These are phyloP conservation scores for Boechera divaricarpa DNA, from an alignment of 345 rosid genomes.

Conservation along the genomic window DNA sequence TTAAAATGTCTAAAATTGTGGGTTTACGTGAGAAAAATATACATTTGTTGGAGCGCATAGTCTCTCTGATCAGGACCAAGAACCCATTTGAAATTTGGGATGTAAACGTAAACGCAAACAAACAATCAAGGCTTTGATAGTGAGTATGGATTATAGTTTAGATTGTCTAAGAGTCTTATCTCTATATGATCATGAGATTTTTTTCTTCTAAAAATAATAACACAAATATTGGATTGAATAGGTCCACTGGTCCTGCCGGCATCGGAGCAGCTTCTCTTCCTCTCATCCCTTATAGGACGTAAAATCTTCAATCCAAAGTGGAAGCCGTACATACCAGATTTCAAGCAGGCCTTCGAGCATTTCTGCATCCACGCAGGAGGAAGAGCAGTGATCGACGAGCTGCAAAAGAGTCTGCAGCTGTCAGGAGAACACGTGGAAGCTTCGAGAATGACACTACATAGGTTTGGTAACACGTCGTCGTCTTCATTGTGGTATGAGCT, in stretches of 20 bases:
- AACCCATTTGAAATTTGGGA: too few species aligned
- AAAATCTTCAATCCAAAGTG: slow-evolving; percentile 67
- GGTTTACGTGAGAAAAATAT: too few species aligned
- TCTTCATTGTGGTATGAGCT: slow-evolving; percentile 89
- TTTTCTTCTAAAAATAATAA: background rate
- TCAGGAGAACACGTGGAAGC: slow-evolving; percentile 80
- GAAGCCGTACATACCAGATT: slow-evolving; percentile 85
- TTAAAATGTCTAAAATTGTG: too few species aligned
- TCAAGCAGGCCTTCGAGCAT: slow-evolving; percentile 89
- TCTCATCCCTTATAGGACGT: slow-evolving; percentile 62
- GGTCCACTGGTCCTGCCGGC: slow-evolving; percentile 81
- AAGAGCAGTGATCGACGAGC: slow-evolving; percentile 78
- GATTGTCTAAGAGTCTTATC: too few species aligned
- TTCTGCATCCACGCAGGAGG: slow-evolving; percentile 96
- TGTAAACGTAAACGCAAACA: too few species aligned
- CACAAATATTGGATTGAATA: slow-evolving; percentile 13
- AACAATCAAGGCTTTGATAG: too few species aligned
- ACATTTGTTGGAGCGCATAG: too few species aligned
- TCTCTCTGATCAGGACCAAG: too few species aligned
- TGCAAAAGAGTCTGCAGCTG: slow-evolving; percentile 75
- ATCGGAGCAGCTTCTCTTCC: slow-evolving; percentile 72
- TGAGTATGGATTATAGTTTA: too few species aligned
- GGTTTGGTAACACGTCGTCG: slow-evolving; percentile 88
- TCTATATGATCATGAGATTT: background rate
- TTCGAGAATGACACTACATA: slow-evolving; percentile 77